A percentile compares a stretch with the other conserved stretches of the same genome.
phyloP scores from a whole-genome alignment of 2,329 filamentous ascomycete species.

The Truncatella angustata region DNA sequence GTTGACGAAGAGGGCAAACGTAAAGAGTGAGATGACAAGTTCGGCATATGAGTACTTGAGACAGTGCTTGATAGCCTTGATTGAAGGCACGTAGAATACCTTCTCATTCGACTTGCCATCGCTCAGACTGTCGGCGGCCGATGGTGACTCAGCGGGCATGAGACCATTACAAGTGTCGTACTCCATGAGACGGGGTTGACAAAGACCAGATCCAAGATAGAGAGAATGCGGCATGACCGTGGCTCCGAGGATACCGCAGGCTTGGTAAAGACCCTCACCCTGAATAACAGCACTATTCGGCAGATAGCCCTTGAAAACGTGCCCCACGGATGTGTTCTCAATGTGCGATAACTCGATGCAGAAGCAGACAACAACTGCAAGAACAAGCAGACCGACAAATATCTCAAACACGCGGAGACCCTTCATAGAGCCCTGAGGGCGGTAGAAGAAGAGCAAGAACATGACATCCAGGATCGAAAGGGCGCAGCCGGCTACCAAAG shows the following conservation, averaged over 20 bases:
- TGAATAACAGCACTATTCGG: constrained; percentile 59
- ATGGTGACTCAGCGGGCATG: constrained; percentile 33
- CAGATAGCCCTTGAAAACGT: constrained; percentile 65
- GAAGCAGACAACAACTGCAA: constrained; percentile 70
- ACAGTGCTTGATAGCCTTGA: constrained; percentile 70
- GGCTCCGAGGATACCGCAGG: constrained; percentile 74
- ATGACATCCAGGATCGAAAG: constrained; percentile 68
- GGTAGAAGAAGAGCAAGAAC: constrained; percentile 66
- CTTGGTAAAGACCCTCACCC: constrained; percentile 61
- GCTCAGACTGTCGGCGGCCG: constrained; percentile 21
- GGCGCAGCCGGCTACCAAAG: constrained; percentile 66
- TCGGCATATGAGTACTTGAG: constrained; percentile 73
- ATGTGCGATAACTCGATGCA: constrained; percentile 68
- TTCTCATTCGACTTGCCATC: constrained; percentile 34
- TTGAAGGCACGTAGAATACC: constrained; percentile 66
- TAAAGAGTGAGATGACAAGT: constrained; percentile 70
- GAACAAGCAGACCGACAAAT: constrained; percentile 60
- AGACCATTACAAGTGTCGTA: constrained; percentile 60
- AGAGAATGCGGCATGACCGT: constrained; percentile 70
- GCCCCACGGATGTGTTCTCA: constrained; percentile 48
- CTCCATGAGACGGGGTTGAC: constrained; percentile 63
- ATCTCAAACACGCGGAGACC: constrained; percentile 62
- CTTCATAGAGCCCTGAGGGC: constrained; percentile 56
- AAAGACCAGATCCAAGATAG: constrained; percentile 67
- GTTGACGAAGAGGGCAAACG: constrained; percentile 83